A percentile compares a stretch with the other conserved stretches of the same genome.
phyloP scores from a whole-genome alignment of 139 green algal species.

The Picochlorum sp. region DNA sequence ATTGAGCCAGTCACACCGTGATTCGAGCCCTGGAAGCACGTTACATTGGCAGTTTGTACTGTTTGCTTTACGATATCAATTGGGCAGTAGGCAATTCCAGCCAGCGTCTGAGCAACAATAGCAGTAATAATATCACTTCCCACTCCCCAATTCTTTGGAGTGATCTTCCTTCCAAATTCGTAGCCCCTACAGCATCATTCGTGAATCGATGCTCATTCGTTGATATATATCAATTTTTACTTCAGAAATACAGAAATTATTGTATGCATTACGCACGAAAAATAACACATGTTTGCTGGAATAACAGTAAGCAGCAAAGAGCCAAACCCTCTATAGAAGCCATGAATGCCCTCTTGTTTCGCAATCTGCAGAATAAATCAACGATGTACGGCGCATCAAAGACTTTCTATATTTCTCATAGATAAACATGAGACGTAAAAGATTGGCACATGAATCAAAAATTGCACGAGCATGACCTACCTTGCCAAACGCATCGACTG shows the following conservation, averaged over 20 bases:
- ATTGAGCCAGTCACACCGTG: too few relatives aligned
- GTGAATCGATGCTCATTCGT: neutral
- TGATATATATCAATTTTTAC: neutral
- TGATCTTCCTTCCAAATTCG: slow-evolving; percentile 35
- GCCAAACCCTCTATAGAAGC: slow-evolving; percentile 63
- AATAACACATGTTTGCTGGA: slow-evolving; percentile 65
- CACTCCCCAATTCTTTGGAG: slow-evolving; percentile 23
- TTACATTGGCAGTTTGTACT: slow-evolving; percentile 45
- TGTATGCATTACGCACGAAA: slow-evolving; percentile 24
- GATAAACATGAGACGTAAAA: neutral
- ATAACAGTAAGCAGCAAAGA: slow-evolving; percentile 44
- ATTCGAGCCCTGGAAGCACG: too few relatives aligned
- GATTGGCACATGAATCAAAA: neutral
- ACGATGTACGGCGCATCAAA: neutral
- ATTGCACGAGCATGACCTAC: neutral
- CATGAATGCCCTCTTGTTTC: slow-evolving; percentile 28
- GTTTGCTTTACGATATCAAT: slow-evolving; percentile 87
- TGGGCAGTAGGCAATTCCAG: slow-evolving; percentile 74
- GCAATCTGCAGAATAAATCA: slow-evolving; percentile 13
- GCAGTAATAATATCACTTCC: slow-evolving; percentile 50
- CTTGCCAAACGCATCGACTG: slow-evolving; percentile 5
- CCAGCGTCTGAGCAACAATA: slow-evolving; percentile 50
- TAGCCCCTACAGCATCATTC: slow-evolving; percentile 31
- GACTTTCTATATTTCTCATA: slow-evolving; percentile 1
- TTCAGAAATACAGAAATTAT: neutral